A percentile compares a stretch with the other conserved stretches of the same genome.
These are phyloP conservation scores for Rhizomucor pusillus DNA, from an alignment of 371 early-diverging fungal species.

Conservation along the genomic window DNA sequence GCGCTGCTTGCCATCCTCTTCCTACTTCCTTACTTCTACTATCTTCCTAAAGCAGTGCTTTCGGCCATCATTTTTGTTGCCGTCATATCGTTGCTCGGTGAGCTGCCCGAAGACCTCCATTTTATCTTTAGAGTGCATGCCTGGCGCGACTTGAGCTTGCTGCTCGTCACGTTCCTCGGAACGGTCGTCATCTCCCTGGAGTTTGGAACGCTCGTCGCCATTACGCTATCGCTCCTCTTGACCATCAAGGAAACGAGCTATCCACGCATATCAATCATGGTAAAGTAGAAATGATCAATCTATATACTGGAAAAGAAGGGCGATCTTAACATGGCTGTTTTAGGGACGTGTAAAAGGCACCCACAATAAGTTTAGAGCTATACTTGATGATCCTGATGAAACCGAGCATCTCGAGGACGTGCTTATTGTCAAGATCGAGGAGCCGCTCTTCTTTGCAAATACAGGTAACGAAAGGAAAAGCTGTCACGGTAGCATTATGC, in stretches of 20 bases:
- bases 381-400: slow-evolving; percentile 60
- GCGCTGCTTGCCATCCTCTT: slow-evolving; percentile 77
- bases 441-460: slow-evolving; percentile 93
- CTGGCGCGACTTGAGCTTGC: slow-evolving; percentile 80
- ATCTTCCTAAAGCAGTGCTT: slow-evolving; percentile 83
- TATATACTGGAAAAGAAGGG: neutral
- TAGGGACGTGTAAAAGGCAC: slow-evolving; percentile 48
- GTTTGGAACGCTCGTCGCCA: slow-evolving; percentile 86
- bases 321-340: no score
- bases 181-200: slow-evolving; percentile 87
- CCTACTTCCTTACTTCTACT: slow-evolving; percentile 80
- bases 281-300: slow-evolving; percentile 9
- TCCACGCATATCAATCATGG: slow-evolving; percentile 80
- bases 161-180: slow-evolving; percentile 76
- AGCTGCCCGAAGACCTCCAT: slow-evolving; percentile 74
- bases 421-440: slow-evolving; percentile 85
- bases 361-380: slow-evolving; percentile 45
- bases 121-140: slow-evolving; percentile 84
- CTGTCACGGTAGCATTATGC: neutral
- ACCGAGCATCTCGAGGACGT: slow-evolving; percentile 77
- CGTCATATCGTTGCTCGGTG: slow-evolving; percentile 76
- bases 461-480: slow-evolving; percentile 46
- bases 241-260: slow-evolving; percentile 89
- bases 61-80: slow-evolving; percentile 87
- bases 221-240: slow-evolving; percentile 80